Evolutionary conservation across 148 eudicot genomes (phyloP).

Genomic region (Rheum nobile): DNA sequence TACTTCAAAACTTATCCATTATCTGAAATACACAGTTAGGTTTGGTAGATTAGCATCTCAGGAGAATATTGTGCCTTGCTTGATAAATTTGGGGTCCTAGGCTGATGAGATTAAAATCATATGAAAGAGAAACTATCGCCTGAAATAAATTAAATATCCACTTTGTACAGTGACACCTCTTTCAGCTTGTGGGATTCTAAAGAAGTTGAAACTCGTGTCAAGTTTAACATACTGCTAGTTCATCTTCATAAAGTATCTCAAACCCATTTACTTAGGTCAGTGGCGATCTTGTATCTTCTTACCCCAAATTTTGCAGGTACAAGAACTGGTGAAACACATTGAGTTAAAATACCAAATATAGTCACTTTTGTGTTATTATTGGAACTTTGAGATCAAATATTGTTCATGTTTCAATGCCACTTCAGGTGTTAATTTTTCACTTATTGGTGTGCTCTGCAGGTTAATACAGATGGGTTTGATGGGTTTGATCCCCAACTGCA

Average conservation of each 20-base stretch:
- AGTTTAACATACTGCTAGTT: not conserved
- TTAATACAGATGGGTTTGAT: slow-evolving; percentile 46
- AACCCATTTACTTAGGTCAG: not conserved
- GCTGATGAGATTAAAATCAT: not conserved
- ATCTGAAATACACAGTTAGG: not conserved
- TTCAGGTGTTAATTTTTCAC: not conserved
- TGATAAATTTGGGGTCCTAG: not conserved
- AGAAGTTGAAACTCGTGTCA: not conserved
- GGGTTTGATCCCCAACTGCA: slow-evolving; percentile 62
- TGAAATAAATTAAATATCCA: not conserved
- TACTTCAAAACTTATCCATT: not conserved
- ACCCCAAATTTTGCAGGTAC: not conserved
- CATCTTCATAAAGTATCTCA: not conserved
- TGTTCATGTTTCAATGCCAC: not conserved
- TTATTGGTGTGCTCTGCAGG: slow-evolving; percentile 26
- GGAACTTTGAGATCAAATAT: not conserved
- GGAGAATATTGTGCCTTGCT: not conserved
- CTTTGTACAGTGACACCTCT: not conserved
- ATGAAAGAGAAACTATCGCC: not conserved
- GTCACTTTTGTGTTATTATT: not conserved
- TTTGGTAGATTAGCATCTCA: not conserved
- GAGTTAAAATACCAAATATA: not conserved
- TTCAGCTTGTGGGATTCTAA: not conserved
- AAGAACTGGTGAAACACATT: not conserved
- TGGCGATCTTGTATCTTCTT: not conserved